Percentiles rank a stretch among this genome's conserved stretches.
Conservation (phyloP, 257 asterid species). For the Anisodus acutangulus region DNA sequence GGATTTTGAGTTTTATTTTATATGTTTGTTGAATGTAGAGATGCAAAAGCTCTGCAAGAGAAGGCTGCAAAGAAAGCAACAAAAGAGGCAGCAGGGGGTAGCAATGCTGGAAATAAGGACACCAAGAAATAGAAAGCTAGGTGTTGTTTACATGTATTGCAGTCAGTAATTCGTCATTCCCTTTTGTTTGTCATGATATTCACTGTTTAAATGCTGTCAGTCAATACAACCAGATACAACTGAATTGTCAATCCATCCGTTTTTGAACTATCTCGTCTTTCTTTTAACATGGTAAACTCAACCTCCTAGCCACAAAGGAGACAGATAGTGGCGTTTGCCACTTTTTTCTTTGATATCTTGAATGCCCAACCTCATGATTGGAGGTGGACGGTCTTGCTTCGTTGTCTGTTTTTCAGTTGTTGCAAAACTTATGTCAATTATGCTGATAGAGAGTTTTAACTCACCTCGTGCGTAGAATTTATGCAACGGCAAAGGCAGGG, state of each 20-base stretch:
- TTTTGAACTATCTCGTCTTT: neutral
- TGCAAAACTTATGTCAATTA: neutral
- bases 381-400: neutral
- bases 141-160: neutral
- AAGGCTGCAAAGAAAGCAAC: slow-evolving; percentile 80
- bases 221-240: neutral
- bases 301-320: neutral
- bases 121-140: slow-evolving; percentile 59
- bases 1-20: slow-evolving; percentile 22
- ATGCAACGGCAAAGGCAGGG: neutral
- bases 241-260: neutral
- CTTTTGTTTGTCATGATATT: neutral
- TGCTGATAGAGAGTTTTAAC: neutral
- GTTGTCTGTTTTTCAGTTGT: neutral
- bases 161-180: neutral
- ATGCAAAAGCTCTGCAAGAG: slow-evolving; percentile 91
- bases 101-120: slow-evolving; percentile 69
- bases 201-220: neutral
- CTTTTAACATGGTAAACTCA: neutral
- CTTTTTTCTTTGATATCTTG: neutral
- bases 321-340: neutral
- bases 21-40: slow-evolving; percentile 47
- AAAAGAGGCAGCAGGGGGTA: slow-evolving; percentile 53
- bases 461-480: neutral
- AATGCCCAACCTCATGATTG: neutral